Base-by-base conservation (phyloP, 306 rosid genomes). In the Prunus salicina region DNA sequence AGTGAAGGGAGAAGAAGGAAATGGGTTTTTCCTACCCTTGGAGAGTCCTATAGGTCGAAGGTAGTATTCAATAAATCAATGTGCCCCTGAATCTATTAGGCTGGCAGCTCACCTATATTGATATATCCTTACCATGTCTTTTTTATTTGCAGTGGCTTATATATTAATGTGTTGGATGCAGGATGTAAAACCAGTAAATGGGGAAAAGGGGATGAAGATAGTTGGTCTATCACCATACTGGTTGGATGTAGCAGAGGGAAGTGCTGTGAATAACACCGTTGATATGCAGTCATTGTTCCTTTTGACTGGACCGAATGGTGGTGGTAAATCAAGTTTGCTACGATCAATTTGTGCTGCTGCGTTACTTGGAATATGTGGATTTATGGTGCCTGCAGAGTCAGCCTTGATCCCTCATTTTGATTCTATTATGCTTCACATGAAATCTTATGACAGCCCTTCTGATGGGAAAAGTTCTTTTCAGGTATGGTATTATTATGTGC, bases 251-350 rank as follows among this genome's bases (percentile, higher is more conserved):
- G 87, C 91, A 49, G 96, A 83, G 84, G 98, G 97, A 53, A 88
- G 91, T 62, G 88, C 91, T 56, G 98, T 95, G 67, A 89, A 81
- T 72, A 95, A 95, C 80, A 86, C 86, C 20, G 93, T 95, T 62
- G 96, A 89, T 84, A 92, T 95, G 97, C 88, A 89, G 27, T 92
- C 96, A 28, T 86, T 95, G 53, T 86, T 89, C 84, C 97, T 95
- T 68, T 85, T 95, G 90, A 95, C 98, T 10, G 97, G 98, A 73
- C 98, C 97, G 46, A 95, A 95, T 88, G 98, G 98, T 41, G 98
- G 98, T 68, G 97, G 98, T 69, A 95, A 95, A 83, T 95, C 97
- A 74, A 95, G 98, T 80, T 85, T 95, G 71, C 90, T 95, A 67
- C 90, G 97, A 77, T 95, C 98, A 76, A 75, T 92, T 72, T 95